A percentile compares a stretch with the other conserved stretches of the same genome.
Evolutionary conservation across 106 monocot species (phyloP).

Genomic region (Dioscorea zingiberensis): DNA sequence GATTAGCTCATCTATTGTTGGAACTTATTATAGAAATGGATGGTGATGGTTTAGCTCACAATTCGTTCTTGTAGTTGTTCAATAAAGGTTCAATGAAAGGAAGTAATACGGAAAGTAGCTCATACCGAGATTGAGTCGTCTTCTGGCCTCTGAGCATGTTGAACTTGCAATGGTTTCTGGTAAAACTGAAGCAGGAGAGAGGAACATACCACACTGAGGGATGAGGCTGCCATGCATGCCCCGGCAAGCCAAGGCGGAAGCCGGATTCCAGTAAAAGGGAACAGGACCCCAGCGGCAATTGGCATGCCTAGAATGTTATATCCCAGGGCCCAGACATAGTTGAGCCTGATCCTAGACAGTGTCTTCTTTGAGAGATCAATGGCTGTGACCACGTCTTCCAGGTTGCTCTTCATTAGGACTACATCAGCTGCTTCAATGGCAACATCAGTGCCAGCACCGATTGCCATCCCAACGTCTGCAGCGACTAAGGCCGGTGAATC

Average conservation of each 20-base stretch:
- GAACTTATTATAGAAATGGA: too few species aligned
- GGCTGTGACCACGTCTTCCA: constrained; percentile 86
- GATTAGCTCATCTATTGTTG: too few species aligned
- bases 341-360: constrained; percentile 58
- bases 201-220: constrained; percentile 87
- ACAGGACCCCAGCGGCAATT: constrained; percentile 67
- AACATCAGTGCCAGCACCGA: constrained; percentile 82
- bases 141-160: constrained; percentile 3
- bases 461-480: constrained; percentile 88
- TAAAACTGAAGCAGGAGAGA: constrained; percentile 77
- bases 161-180: constrained; percentile 51
- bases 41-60: too few species aligned
- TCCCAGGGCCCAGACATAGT: constrained; percentile 82
- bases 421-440: constrained; percentile 89
- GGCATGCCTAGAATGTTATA: constrained; percentile 80
- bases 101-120: neutral
- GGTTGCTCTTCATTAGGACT: constrained; percentile 78
- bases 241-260: constrained; percentile 90
- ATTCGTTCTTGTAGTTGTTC: too few species aligned
- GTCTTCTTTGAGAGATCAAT: constrained; percentile 86
- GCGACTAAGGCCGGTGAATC: constrained; percentile 78
- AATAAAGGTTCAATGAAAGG: too few species aligned
- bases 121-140: constrained; percentile 22
- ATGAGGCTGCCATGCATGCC: constrained; percentile 83
- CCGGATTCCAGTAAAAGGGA: constrained; percentile 52